These are phyloP conservation scores for Exophiala dermatitidis DNA, from an alignment of 2,329 filamentous ascomycete genomes.

Conservation along the genomic window DNA sequence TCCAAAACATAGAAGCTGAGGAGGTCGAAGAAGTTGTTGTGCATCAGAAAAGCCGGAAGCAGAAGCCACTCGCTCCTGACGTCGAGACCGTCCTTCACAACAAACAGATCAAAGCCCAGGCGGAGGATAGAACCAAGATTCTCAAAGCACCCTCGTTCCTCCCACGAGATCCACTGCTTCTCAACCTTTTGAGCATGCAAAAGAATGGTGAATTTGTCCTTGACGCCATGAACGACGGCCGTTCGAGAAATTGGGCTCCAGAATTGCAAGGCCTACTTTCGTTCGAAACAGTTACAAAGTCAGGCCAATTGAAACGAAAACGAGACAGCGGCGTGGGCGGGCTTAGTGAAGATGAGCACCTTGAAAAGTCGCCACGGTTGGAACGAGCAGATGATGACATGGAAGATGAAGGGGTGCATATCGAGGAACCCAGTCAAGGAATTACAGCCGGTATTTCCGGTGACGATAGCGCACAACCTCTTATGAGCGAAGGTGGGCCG, in stretches of 20 bases:
- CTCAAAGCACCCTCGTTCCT: slow-evolving; percentile 75
- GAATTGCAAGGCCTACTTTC: slow-evolving; percentile 91
- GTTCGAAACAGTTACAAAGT: slow-evolving; percentile 67
- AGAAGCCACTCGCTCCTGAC: slow-evolving; percentile 77
- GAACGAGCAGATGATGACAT: slow-evolving; percentile 59
- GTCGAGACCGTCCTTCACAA: slow-evolving; percentile 68
- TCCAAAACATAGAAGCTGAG: slow-evolving; percentile 46
- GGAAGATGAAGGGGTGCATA: slow-evolving; percentile 41
- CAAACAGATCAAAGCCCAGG: slow-evolving; percentile 74
- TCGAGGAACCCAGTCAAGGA: slow-evolving; percentile 55
- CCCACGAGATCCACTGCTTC: slow-evolving; percentile 75
- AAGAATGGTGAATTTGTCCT: slow-evolving; percentile 84
- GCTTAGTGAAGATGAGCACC: slow-evolving; percentile 53
- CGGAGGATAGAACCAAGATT: slow-evolving; percentile 78
- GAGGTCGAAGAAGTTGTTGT: slow-evolving; percentile 46
- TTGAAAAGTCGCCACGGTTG: slow-evolving; percentile 57
- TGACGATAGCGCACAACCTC: slow-evolving; percentile 32
- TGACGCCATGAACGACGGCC: slow-evolving; percentile 73
- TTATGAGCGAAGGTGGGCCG: slow-evolving; percentile 41
- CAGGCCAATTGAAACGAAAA: slow-evolving; percentile 85
- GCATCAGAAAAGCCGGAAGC: slow-evolving; percentile 66
- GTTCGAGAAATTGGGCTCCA: slow-evolving; percentile 75
- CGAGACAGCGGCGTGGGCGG: slow-evolving; percentile 80
- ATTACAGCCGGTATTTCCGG: slow-evolving; percentile 53
- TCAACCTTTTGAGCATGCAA: slow-evolving; percentile 87